phyloP scores from a whole-genome alignment of 768 basidiomycete species.

The Tephrocybe sp. region DNA sequence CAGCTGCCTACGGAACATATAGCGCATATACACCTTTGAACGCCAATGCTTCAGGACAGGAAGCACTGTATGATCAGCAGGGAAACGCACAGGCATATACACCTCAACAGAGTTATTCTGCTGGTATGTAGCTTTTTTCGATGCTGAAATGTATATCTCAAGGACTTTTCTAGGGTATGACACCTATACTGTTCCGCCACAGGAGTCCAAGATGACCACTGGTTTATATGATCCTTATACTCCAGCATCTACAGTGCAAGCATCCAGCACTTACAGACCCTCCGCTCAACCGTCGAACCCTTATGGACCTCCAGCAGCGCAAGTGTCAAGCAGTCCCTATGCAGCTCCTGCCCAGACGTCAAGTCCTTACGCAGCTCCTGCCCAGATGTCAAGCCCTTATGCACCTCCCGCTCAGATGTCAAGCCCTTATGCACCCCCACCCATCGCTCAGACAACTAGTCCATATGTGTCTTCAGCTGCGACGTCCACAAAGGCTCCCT shows the following conservation, averaged over 20 bases:
- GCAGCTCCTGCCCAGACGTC: not conserved
- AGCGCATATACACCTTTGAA: slow-evolving; percentile 6
- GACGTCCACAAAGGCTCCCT: slow-evolving; percentile 9
- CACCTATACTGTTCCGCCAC: slow-evolving; percentile 10
- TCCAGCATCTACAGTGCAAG: slow-evolving; percentile 19
- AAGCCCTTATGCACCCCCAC: not conserved
- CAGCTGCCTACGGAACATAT: slow-evolving; percentile 10
- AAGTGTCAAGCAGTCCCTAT: not conserved
- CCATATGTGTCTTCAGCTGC: not conserved
- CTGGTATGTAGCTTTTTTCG: slow-evolving; percentile 9
- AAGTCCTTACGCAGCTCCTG: not conserved
- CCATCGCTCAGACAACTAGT: slow-evolving; percentile 15
- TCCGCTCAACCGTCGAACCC: too few species aligned
- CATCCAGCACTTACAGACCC: too few species aligned
- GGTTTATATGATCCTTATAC: slow-evolving; percentile 35
- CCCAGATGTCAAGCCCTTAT: not conserved
- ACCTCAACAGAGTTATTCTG: slow-evolving; percentile 12
- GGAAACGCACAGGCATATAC: slow-evolving; percentile 25
- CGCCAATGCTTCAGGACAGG: slow-evolving; percentile 17
- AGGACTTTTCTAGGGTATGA: slow-evolving; percentile 7
- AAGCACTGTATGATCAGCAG: slow-evolving; percentile 29
- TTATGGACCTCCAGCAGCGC: too few species aligned
- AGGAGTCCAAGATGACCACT: slow-evolving; percentile 6
- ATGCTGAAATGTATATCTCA: not conserved
- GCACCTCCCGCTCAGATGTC: not conserved